Evolutionary conservation across 345 rosid species (phyloP).

Genomic region (Cochlearia excelsa): DNA sequence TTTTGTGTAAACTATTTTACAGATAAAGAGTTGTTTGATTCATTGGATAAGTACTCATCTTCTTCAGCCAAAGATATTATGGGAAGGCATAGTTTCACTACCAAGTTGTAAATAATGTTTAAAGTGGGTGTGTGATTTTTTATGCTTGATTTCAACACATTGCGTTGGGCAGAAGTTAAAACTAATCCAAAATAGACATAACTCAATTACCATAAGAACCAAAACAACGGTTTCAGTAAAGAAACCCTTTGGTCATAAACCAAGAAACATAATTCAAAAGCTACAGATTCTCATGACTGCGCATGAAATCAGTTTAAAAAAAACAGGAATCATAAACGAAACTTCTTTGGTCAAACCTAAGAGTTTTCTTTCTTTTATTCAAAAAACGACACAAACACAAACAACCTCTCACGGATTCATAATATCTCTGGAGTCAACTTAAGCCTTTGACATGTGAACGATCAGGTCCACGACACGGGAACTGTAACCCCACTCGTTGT

Average conservation of each 20-base stretch:
- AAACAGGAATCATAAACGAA: not conserved
- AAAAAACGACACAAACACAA: not conserved
- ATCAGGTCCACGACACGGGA: slow-evolving; percentile 68
- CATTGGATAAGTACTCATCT: not conserved
- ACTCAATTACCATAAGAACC: no score
- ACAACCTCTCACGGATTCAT: not conserved
- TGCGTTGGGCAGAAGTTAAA: no score
- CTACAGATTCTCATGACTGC: not conserved
- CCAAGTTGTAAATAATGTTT: no score
- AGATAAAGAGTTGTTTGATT: not conserved
- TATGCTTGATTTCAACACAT: no score
- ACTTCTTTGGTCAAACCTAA: no score
- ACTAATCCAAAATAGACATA: no score
- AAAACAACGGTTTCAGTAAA: no score
- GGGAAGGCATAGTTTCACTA: no score
- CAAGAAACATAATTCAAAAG: no score
- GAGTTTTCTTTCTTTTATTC: not conserved
- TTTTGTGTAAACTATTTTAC: not conserved
- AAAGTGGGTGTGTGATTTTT: no score
- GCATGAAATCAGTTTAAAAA: not conserved
- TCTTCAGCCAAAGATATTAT: no score
- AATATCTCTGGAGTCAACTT: not conserved
- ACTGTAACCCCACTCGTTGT: slow-evolving; percentile 86
- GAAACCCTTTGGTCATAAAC: no score
- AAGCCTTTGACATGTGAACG: slow-evolving; percentile 43